phyloP scores from a whole-genome alignment of 345 rosid genomes.

The Hypericum androsaemum region DNA sequence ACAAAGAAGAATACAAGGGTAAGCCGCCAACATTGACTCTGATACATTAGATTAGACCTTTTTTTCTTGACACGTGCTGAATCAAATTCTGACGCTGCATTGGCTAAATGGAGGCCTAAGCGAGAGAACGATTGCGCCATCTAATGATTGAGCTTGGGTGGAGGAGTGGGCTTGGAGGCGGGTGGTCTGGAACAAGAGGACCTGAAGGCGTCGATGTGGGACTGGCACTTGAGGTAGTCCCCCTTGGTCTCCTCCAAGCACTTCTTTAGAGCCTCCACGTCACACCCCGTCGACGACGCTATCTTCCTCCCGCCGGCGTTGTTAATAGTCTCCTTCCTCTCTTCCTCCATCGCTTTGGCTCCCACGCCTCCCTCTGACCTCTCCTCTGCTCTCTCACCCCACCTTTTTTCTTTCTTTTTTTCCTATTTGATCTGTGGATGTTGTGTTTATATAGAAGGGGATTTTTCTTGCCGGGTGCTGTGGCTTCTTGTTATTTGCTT shows the following conservation, averaged over 20 bases:
- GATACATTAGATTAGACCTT: too few relatives aligned
- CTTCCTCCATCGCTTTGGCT: conserved; percentile 19
- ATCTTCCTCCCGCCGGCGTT: conserved; percentile 27
- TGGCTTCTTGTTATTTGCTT: too few relatives aligned
- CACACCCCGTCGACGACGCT: conserved; percentile 45
- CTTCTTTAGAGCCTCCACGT: conserved; percentile 78
- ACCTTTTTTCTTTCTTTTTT: background rate
- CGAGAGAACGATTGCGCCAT: too few relatives aligned
- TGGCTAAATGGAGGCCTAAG: too few relatives aligned
- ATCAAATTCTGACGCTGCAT: too few relatives aligned
- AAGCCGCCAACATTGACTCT: too few relatives aligned
- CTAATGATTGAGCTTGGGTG: too few relatives aligned
- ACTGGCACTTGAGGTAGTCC: conserved; percentile 52
- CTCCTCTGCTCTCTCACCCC: background rate
- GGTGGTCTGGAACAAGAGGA: conserved; percentile 53
- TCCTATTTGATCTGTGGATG: too few relatives aligned
- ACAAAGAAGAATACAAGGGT: too few relatives aligned
- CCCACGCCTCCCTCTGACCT: background rate
- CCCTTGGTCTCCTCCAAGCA: conserved; percentile 84
- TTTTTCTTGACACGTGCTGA: too few relatives aligned
- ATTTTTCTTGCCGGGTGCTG: too few relatives aligned
- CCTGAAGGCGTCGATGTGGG: conserved; percentile 72
- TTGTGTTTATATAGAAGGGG: too few relatives aligned
- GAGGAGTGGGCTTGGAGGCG: conserved; percentile 14
- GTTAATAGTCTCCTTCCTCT: conserved; percentile 12